Percentiles rank a stretch among this genome's conserved stretches.
Conservation (phyloP, 371 early-diverging fungal genomes). For the Fennellomyces sp. region DNA sequence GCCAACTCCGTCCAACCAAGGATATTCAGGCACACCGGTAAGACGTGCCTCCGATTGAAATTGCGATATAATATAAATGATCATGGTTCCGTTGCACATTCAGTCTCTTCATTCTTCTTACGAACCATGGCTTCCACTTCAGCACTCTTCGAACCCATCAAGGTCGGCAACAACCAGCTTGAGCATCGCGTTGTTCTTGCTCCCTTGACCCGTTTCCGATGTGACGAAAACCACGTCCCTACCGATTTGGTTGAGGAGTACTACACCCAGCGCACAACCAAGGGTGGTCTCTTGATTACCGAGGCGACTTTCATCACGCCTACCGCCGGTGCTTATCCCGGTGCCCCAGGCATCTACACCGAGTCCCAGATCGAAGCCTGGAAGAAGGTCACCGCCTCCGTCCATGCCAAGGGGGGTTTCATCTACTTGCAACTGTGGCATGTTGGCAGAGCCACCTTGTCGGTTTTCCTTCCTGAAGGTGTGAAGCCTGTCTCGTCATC, state of each 20-base stretch:
- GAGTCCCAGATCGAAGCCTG: constrained; percentile 59
- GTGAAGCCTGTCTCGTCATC: constrained; percentile 18
- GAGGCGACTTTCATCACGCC: constrained; percentile 58
- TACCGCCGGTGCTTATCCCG: constrained; percentile 36
- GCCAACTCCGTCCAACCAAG: too few species aligned
- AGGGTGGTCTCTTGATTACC: constrained; percentile 59
- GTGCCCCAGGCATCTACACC: constrained; percentile 50
- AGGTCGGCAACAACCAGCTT: constrained; percentile 24
- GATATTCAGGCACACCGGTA: too few species aligned
- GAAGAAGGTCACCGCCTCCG: constrained; percentile 59
- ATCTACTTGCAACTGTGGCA: constrained; percentile 55
- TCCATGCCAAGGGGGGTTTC: constrained; percentile 57
- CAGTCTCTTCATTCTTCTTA: too few species aligned
- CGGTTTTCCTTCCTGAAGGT: constrained; percentile 4
- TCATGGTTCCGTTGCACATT: too few species aligned
- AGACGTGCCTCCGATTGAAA: too few species aligned
- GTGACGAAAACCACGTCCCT: constrained; percentile 9
- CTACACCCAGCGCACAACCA: constrained; percentile 61
- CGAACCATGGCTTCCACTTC: constrained; percentile 1
- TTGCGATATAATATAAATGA: too few species aligned
- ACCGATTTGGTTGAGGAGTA: constrained; percentile 52
- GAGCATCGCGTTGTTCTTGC: constrained; percentile 59
- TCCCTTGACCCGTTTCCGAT: constrained; percentile 56
- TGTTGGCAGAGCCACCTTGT: too few species aligned
- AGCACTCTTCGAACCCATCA: constrained; percentile 30